Evolutionary conservation across 2,329 filamentous ascomycete genomes (phyloP).

Genomic region (Ustilaginoidea virens): DNA sequence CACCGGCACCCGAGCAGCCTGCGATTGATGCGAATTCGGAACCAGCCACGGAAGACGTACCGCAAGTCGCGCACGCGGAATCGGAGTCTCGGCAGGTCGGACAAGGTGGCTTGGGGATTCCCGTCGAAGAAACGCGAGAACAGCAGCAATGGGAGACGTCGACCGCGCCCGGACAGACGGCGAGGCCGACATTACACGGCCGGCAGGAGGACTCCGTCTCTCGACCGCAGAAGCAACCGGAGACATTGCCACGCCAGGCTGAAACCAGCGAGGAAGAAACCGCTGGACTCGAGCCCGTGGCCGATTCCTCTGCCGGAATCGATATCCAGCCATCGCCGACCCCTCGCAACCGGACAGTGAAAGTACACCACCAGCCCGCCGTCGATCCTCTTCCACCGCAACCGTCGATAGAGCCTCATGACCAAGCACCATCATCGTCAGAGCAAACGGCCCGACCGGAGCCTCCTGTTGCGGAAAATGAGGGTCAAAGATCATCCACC

Average conservation of each 20-base stretch:
- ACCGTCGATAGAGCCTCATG: slow-evolving; percentile 4
- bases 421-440: neutral
- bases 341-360: slow-evolving; percentile 1
- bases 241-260: no score
- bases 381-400: slow-evolving; percentile 1
- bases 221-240: neutral
- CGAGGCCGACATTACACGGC: slow-evolving; percentile 3
- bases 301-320: slow-evolving; percentile 1
- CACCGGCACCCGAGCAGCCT: slow-evolving; percentile 3
- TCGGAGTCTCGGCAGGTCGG: neutral
- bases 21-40: slow-evolving; percentile 2
- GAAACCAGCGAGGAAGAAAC: neutral
- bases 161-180: slow-evolving; percentile 1
- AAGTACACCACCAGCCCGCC: slow-evolving; percentile 2
- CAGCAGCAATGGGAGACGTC: slow-evolving; percentile 1
- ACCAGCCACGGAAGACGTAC: neutral
- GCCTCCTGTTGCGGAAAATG: neutral
- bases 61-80: neutral
- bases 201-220: slow-evolving; percentile 1
- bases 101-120: neutral
- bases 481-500: neutral
- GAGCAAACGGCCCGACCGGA: neutral
- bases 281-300: neutral
- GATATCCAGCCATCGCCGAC: neutral
- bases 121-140: neutral